phyloP scores from a whole-genome alignment of 2,329 filamentous ascomycete species.

The Amphichorda felina region DNA sequence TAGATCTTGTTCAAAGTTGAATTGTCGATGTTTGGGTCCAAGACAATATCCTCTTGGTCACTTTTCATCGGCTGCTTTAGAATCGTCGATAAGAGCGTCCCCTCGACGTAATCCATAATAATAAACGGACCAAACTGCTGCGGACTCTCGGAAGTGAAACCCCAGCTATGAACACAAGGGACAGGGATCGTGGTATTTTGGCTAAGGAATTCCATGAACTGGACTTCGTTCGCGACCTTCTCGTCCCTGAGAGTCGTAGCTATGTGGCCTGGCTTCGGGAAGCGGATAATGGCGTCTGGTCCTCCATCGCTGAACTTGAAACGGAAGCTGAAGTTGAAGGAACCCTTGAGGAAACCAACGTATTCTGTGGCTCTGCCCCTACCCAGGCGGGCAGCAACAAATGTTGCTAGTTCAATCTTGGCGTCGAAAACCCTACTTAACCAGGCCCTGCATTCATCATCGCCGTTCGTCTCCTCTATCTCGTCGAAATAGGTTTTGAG shows the following conservation, averaged over 20 bases:
- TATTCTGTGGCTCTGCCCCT: slow-evolving; percentile 8
- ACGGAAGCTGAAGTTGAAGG: slow-evolving; percentile 15
- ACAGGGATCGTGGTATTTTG: slow-evolving; percentile 18
- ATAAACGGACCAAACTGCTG: slow-evolving; percentile 18
- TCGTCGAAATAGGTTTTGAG: slow-evolving; percentile 9
- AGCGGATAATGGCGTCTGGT: slow-evolving; percentile 13
- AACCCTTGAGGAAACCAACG: slow-evolving; percentile 12
- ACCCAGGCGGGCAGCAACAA: slow-evolving; percentile 8
- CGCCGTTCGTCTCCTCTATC: slow-evolving; percentile 9
- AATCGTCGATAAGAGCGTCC: slow-evolving; percentile 9
- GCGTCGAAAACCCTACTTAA: slow-evolving; percentile 8
- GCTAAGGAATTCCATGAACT: slow-evolving; percentile 13
- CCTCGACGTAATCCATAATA: slow-evolving; percentile 18
- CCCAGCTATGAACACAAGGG: slow-evolving; percentile 13
- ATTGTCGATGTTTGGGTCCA: slow-evolving; percentile 8
- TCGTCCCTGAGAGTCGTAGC: slow-evolving; percentile 9
- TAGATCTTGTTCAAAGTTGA: slow-evolving; percentile 10
- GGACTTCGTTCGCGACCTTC: slow-evolving; percentile 18
- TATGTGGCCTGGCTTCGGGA: slow-evolving; percentile 12
- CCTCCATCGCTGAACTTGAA: slow-evolving; percentile 9
- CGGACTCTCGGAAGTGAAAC: slow-evolving; percentile 15
- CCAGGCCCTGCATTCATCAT: slow-evolving; percentile 11
- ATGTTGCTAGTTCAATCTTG: slow-evolving; percentile 7
- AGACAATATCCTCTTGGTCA: slow-evolving; percentile 8
- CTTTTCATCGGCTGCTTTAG: slow-evolving; percentile 12